phyloP scores from a whole-genome alignment of 2,329 filamentous ascomycete species.

The Trichoderma simmonsii region DNA sequence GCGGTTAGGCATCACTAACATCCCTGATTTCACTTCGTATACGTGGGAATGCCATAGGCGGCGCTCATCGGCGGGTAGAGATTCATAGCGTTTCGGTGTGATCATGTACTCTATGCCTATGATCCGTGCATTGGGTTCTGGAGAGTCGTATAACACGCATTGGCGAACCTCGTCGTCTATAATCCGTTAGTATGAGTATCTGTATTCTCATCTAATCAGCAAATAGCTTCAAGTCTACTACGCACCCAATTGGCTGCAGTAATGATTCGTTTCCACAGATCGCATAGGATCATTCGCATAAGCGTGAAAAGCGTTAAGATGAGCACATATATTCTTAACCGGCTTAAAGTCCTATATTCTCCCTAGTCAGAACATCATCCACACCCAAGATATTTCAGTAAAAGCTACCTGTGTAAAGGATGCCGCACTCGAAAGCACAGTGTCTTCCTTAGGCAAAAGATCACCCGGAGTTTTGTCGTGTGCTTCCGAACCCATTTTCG shows the following conservation, averaged over 20 bases:
- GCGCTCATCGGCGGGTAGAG: conserved; percentile 64
- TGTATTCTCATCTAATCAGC: conserved; percentile 33
- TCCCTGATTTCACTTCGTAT: conserved; percentile 73
- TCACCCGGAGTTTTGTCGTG: conserved; percentile 37
- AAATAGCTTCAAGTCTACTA: neutral
- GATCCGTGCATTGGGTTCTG: conserved; percentile 63
- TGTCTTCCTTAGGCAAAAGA: conserved; percentile 53
- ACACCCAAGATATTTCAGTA: neutral
- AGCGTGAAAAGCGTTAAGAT: conserved; percentile 82
- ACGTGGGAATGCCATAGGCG: conserved; percentile 75
- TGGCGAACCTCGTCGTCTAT: conserved; percentile 65
- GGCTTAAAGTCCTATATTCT: conserved; percentile 61
- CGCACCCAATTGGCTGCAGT: conserved; percentile 69
- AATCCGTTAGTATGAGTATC: conserved; percentile 19
- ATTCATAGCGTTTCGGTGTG: conserved; percentile 63
- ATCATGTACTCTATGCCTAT: conserved; percentile 92
- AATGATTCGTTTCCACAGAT: conserved; percentile 76
- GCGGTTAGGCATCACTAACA: conserved; percentile 73
- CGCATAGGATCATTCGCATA: conserved; percentile 71
- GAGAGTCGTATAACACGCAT: conserved; percentile 79
- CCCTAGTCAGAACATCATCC: neutral
- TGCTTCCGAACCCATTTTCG: neutral
- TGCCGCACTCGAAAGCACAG: conserved; percentile 60
- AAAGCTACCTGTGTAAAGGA: conserved; percentile 49
- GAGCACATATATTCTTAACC: conserved; percentile 72